Conservation (phyloP, 2,329 filamentous ascomycete species). For the Aschersonia sp. region DNA sequence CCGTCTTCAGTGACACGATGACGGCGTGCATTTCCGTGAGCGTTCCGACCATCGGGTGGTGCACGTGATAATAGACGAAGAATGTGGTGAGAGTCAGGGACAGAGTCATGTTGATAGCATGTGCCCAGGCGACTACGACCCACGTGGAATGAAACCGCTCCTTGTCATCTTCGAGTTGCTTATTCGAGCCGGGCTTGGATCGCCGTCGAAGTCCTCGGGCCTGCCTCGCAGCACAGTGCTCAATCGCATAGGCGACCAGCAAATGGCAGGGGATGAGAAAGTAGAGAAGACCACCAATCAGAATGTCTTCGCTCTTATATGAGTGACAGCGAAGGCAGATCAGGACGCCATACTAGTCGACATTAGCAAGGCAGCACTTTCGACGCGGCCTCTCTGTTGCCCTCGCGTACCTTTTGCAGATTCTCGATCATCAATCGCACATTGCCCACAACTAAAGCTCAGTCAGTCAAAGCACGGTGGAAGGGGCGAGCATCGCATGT, state of each 20-base stretch:
- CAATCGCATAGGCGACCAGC: constrained; percentile 79
- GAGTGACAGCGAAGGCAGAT: constrained; percentile 87
- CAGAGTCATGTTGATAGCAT: constrained; percentile 70
- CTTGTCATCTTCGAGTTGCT: constrained; percentile 40
- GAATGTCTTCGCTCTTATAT: constrained; percentile 63
- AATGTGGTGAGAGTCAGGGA: constrained; percentile 69
- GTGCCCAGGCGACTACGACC: constrained; percentile 65
- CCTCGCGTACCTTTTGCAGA: constrained; percentile 59
- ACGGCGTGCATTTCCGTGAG: constrained; percentile 83
- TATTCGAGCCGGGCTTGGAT: constrained; percentile 26
- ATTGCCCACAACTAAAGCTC: constrained; percentile 66
- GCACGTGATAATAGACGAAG: constrained; percentile 79
- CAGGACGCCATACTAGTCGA: constrained; percentile 72
- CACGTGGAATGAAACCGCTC: constrained; percentile 61
- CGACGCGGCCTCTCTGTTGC: no score
- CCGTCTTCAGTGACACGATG: constrained; percentile 91
- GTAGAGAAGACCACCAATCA: constrained; percentile 66
- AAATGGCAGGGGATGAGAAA: constrained; percentile 82
- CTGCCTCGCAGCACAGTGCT: constrained; percentile 66
- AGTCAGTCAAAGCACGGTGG: not conserved
- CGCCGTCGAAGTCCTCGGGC: constrained; percentile 54
- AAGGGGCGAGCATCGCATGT: no score
- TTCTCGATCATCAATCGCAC: constrained; percentile 92
- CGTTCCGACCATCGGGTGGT: constrained; percentile 88
- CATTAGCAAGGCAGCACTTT: no score